Base-by-base conservation (phyloP, 2,329 filamentous ascomycete species). In the Leptographium radiaticola region DNA sequence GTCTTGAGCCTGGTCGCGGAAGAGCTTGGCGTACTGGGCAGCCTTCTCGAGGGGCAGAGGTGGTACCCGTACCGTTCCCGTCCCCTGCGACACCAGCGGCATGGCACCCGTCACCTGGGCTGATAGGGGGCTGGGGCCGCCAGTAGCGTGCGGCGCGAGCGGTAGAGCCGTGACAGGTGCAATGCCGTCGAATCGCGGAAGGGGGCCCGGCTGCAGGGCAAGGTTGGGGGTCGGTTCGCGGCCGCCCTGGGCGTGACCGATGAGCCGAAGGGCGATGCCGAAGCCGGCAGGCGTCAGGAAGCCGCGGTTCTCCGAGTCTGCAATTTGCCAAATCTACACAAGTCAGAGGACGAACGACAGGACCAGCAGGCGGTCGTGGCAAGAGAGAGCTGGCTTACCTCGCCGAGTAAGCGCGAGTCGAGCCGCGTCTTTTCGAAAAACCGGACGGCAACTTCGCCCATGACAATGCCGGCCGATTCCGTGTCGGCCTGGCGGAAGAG, bases 361-460 rank as follows among this genome's bases (percentile, higher is more conserved):
- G 25, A 25, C 25, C 25, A 25, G 25, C 25, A 25, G 25, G 25
- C 3, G 25, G 25, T 25, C 5, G 25, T 25, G 25, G 25, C 25
- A 25, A 48, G 30, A 38, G 43, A 15, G 81, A 61, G 49, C 15
- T 2, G 31, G 4, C n/a, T 25, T 71, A 91, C 87, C 80, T 95
- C 84, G 69, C 91, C 93, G 56, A 98, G 77, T 49, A 93, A 77
- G 58, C 87, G 83, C 53, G 90, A 88, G 57, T 91, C 83, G 49
- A 98, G 76, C 61, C 87, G 84, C 47, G 93, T 97, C 75, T 93
- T 93, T 70, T 97, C 90, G 66, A 98, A 98, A 75, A 98, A 97
- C 67, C 89, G 88, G 68, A 98, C 90, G 56, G 93, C 93, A 57
- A 94, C 80, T 70, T 98, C 93, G 69, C 93, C 93, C 18, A 93